Percentiles rank a stretch among this genome's conserved stretches.
phyloP scores from a whole-genome alignment of 192 early-diverging fungal genomes.

The Entophlyctis luteolus region DNA sequence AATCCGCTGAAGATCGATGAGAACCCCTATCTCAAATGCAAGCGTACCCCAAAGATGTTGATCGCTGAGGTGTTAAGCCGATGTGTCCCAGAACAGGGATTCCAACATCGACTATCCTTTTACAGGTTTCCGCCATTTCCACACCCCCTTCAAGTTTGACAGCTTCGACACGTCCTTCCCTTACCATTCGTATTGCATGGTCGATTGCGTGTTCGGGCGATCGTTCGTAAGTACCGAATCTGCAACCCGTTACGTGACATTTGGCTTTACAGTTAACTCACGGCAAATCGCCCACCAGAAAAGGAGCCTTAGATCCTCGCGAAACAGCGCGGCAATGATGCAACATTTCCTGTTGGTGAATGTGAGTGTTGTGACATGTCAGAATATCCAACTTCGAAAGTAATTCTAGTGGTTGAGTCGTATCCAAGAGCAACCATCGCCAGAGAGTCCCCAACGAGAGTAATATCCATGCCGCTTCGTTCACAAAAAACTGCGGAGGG shows the following conservation, averaged over 20 bases:
- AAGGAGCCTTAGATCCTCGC: slow-evolving; percentile 66
- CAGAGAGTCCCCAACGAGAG: slow-evolving; percentile 90
- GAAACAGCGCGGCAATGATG: neutral
- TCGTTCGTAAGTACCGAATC: slow-evolving; percentile 80
- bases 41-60: slow-evolving; percentile 64
- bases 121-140: slow-evolving; percentile 75
- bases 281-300: slow-evolving; percentile 87
- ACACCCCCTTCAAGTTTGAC: slow-evolving; percentile 95
- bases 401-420: slow-evolving; percentile 77
- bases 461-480: slow-evolving; percentile 77
- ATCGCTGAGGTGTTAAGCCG: slow-evolving; percentile 92
- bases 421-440: slow-evolving; percentile 96
- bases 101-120: slow-evolving; percentile 76
- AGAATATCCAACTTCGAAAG: slow-evolving; percentile 67
- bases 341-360: slow-evolving; percentile 71
- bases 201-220: slow-evolving; percentile 69
- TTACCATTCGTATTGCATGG: slow-evolving; percentile 75
- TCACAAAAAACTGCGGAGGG: slow-evolving; percentile 83
- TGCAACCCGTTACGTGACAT: neutral
- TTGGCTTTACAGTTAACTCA: neutral
- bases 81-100: slow-evolving; percentile 94
- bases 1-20: slow-evolving; percentile 6
- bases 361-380: slow-evolving; percentile 95
- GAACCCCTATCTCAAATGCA: slow-evolving; percentile 7
- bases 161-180: slow-evolving; percentile 88